These are phyloP conservation scores for Nicotiana sylvestris DNA, from an alignment of 257 asterid genomes.

Conservation along the genomic window DNA sequence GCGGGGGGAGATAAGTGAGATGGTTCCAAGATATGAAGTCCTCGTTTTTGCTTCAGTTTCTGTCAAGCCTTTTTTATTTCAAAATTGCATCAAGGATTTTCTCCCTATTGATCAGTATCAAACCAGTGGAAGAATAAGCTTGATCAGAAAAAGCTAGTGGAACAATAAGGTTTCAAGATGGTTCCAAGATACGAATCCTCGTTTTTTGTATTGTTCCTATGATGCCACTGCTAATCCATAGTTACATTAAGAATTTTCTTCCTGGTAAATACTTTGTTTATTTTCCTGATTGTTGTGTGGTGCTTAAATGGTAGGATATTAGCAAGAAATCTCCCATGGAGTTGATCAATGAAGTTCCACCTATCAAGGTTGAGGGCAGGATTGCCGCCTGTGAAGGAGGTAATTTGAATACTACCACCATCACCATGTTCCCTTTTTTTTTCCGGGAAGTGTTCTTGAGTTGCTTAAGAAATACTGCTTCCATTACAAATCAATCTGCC, in stretches of 20 bases:
- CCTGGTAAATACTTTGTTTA: background rate
- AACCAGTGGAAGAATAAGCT: background rate
- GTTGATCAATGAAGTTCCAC: slow-evolving; percentile 95
- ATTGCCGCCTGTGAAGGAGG: slow-evolving; percentile 96
- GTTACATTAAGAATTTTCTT: background rate
- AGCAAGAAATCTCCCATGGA: slow-evolving; percentile 91
- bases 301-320: slow-evolving; percentile 43
- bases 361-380: slow-evolving; percentile 81
- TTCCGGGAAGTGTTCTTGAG: background rate
- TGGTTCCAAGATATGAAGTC: background rate
- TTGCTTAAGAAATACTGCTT: background rate
- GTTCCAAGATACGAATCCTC: background rate
- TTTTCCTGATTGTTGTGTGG: slow-evolving; percentile 1
- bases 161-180: background rate
- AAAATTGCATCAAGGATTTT: background rate
- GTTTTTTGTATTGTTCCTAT: background rate
- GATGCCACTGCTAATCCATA: background rate
- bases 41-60: background rate
- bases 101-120: background rate
- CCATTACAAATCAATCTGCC: background rate
- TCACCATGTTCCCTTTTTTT: background rate
- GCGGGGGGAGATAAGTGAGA: too few relatives aligned
- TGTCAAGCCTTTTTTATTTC: background rate
- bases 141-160: background rate
- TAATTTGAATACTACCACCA: slow-evolving; percentile 16